A percentile compares a stretch with the other conserved stretches of the same genome.
These are phyloP conservation scores for Allantophomopsis lycopodina DNA, from an alignment of 2,329 filamentous ascomycete species.

Conservation along the genomic window DNA sequence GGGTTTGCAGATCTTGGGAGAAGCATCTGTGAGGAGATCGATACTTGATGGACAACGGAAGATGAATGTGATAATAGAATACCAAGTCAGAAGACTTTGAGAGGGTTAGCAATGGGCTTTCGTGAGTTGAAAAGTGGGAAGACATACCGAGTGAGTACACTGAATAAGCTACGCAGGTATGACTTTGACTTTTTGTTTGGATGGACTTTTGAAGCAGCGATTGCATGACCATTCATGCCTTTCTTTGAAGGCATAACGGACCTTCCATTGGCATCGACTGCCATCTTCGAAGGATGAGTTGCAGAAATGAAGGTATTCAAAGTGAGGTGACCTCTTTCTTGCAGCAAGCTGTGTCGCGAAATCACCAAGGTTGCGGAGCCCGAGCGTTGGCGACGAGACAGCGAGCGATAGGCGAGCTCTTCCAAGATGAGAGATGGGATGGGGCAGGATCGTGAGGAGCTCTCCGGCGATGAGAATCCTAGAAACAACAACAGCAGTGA, in stretches of 20 bases:
- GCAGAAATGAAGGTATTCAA: too few species aligned
- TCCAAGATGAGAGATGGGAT: too few species aligned
- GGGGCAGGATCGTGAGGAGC: too few species aligned
- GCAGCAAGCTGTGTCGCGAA: neutral
- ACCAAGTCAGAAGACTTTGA: constrained; percentile 68
- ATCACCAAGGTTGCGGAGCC: too few species aligned
- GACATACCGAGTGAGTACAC: constrained; percentile 38
- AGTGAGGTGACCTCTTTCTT: constrained; percentile 7
- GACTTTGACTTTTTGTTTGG: constrained; percentile 8
- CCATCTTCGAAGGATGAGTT: constrained; percentile 17
- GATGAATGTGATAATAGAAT: constrained; percentile 64
- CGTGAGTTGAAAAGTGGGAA: neutral
- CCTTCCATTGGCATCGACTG: constrained; percentile 21
- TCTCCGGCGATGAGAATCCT: too few species aligned
- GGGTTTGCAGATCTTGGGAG: constrained; percentile 69
- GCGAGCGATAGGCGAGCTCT: too few species aligned
- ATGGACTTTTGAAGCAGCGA: constrained; percentile 18
- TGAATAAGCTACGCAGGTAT: constrained; percentile 23
- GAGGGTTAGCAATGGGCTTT: neutral
- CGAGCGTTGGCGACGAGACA: too few species aligned
- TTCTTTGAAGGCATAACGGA: constrained; percentile 17
- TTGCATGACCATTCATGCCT: constrained; percentile 23
- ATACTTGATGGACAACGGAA: constrained; percentile 69
- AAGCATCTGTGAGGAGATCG: constrained; percentile 51
- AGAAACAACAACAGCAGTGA: too few species aligned